phyloP scores from a whole-genome alignment of 2,329 filamentous ascomycete genomes.

The Sporothrix brunneoviolacea region DNA sequence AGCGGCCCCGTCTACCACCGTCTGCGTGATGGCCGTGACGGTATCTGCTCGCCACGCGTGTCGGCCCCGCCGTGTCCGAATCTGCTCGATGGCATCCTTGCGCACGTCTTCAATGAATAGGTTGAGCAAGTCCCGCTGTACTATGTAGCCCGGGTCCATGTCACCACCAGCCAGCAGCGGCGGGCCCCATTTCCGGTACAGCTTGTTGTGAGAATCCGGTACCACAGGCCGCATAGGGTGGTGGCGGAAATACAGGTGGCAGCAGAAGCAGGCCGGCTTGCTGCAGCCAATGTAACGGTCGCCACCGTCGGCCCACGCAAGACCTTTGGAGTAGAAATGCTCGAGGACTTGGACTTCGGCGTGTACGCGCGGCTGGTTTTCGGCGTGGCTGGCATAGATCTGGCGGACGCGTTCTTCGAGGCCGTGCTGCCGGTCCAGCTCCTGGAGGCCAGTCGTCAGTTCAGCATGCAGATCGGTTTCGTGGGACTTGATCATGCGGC shows the following conservation, averaged over 20 bases:
- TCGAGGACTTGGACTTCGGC: constrained; percentile 43
- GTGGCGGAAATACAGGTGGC: constrained; percentile 36
- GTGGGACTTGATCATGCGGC: constrained; percentile 22
- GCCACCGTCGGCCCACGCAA: constrained; percentile 28
- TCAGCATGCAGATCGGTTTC: not conserved
- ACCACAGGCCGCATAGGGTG: constrained; percentile 30
- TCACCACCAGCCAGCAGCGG: not conserved
- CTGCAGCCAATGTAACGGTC: constrained; percentile 45
- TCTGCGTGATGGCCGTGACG: constrained; percentile 9
- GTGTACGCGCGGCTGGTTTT: constrained; percentile 31
- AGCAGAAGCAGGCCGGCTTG: constrained; percentile 46
- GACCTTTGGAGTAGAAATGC: constrained; percentile 30
- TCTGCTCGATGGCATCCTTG: constrained; percentile 7
- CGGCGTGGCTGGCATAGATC: constrained; percentile 21
- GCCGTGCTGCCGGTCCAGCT: constrained; percentile 24
- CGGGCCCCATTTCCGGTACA: constrained; percentile 36
- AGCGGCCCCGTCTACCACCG: no score
- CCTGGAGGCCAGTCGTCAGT: constrained; percentile 10
- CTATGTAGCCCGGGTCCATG: not conserved
- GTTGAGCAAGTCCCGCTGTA: constrained; percentile 7
- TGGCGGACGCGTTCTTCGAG: constrained; percentile 22
- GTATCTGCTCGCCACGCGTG: constrained; percentile 3
- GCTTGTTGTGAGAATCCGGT: constrained; percentile 33
- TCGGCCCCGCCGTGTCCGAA: not conserved
- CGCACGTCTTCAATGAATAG: constrained; percentile 8